Evolutionary conservation across 331 rosid genomes (phyloP).

Genomic region (Phaseolus coccineus): DNA sequence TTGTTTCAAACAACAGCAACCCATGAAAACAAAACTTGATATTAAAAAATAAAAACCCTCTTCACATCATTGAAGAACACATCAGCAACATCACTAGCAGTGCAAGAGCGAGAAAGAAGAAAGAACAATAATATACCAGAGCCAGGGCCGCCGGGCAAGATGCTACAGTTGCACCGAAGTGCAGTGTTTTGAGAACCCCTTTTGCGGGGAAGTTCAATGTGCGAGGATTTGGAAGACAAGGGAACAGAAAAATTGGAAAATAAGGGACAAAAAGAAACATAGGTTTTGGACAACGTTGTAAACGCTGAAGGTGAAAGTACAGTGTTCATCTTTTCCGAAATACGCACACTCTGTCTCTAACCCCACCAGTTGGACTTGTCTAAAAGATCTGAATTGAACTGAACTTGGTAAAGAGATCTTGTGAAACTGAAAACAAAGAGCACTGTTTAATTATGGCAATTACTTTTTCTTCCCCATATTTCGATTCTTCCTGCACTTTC

Average conservation of each 20-base stretch:
- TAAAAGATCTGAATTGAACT: neutral
- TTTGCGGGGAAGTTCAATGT: slow-evolving; percentile 35
- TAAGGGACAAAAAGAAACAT: slow-evolving; percentile 14
- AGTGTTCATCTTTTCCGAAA: slow-evolving; percentile 55
- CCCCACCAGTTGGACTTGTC: neutral
- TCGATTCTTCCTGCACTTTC: too few species aligned
- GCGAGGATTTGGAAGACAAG: slow-evolving; percentile 40
- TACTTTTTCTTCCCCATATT: too few species aligned
- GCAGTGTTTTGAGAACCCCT: slow-evolving; percentile 45
- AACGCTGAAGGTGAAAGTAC: slow-evolving; percentile 54
- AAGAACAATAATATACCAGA: slow-evolving; percentile 50
- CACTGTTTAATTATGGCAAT: too few species aligned
- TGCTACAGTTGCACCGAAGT: slow-evolving; percentile 58
- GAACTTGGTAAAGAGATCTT: neutral
- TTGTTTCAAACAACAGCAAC: neutral
- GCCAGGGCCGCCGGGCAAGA: slow-evolving; percentile 63
- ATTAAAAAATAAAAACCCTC: neutral
- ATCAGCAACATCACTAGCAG: neutral
- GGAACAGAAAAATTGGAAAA: slow-evolving; percentile 45
- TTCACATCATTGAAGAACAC: slow-evolving; percentile 17
- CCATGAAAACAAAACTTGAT: neutral
- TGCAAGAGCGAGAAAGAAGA: neutral
- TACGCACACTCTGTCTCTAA: neutral
- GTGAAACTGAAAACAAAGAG: neutral
- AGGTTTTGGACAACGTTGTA: slow-evolving; percentile 44